Conservation (phyloP, 768 basidiomycete genomes). For the Panellus pusillus region DNA sequence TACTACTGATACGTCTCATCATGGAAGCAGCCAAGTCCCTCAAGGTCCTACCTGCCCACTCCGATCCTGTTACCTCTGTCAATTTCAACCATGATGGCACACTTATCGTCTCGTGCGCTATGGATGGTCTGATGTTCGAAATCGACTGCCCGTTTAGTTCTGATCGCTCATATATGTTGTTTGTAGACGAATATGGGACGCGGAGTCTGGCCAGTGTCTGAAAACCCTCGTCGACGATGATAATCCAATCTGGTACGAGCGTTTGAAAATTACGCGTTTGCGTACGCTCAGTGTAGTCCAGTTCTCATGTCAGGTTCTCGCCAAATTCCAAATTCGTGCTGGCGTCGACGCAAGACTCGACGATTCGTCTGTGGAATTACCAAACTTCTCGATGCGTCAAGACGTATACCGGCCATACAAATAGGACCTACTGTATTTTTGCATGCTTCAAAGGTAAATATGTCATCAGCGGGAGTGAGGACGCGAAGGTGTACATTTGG, state of each 20-base stretch:
- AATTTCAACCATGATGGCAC: conserved; percentile 95
- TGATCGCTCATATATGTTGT: conserved; percentile 4
- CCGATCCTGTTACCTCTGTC: conserved; percentile 94
- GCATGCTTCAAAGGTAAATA: conserved; percentile 70
- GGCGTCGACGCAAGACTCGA: conserved; percentile 91
- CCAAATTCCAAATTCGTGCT: conserved; percentile 91
- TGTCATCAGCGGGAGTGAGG: conserved; percentile 89
- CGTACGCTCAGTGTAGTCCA: conserved; percentile 26
- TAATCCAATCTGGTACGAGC: conserved; percentile 81
- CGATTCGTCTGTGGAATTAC: conserved; percentile 92
- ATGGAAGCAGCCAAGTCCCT: conserved; percentile 67
- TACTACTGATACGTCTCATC: not conserved
- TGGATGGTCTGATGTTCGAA: conserved; percentile 93
- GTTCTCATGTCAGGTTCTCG: conserved; percentile 88
- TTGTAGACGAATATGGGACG: conserved; percentile 93
- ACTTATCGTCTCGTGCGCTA: conserved; percentile 90
- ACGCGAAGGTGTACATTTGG: conserved; percentile 86
- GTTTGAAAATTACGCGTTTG: conserved; percentile 10
- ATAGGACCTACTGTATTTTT: conserved; percentile 81
- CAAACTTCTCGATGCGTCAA: conserved; percentile 90
- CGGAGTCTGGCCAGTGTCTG: conserved; percentile 94
- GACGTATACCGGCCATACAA: conserved; percentile 85
- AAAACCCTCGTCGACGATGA: conserved; percentile 97
- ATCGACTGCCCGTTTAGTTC: conserved; percentile 5
- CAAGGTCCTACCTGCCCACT: conserved; percentile 91